A percentile compares a stretch with the other conserved stretches of the same genome.
phyloP scores from a whole-genome alignment of 352 stramenopile species.

The Pythium dissimile region DNA sequence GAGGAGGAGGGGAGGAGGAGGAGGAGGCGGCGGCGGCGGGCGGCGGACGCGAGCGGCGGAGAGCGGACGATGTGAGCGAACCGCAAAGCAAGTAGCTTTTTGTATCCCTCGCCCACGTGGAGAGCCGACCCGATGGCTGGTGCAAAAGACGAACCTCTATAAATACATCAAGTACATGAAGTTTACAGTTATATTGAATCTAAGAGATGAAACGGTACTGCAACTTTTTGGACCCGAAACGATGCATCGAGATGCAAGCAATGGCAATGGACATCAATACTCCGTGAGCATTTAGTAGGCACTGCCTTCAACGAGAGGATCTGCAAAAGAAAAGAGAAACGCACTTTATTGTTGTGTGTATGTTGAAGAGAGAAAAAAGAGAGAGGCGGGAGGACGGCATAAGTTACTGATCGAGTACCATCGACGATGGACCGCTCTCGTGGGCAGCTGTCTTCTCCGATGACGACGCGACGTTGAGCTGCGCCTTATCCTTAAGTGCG shows the following conservation, averaged over 20 bases:
- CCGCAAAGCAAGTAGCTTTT: too few species aligned
- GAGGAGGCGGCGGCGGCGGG: background rate
- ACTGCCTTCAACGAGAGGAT: too few species aligned
- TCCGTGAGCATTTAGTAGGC: too few species aligned
- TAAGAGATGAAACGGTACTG: slow-evolving; percentile 8
- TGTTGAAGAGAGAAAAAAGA: too few species aligned
- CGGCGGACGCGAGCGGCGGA: background rate
- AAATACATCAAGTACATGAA: background rate
- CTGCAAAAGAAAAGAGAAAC: background rate
- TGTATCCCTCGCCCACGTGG: background rate
- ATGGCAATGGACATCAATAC: too few species aligned
- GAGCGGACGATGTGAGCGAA: too few species aligned
- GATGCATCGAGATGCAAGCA: too few species aligned
- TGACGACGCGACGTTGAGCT: slow-evolving; percentile 62
- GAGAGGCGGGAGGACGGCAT: slow-evolving; percentile 9
- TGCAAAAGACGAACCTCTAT: slow-evolving; percentile 21
- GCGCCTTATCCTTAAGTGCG: slow-evolving; percentile 68
- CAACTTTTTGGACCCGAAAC: too few species aligned
- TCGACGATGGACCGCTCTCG: slow-evolving; percentile 55
- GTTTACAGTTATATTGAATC: background rate
- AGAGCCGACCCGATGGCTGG: slow-evolving; percentile 20
- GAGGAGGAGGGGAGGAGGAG: background rate
- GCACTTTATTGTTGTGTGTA: background rate
- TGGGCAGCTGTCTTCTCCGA: slow-evolving; percentile 64
- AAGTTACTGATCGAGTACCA: slow-evolving; percentile 87